Evolutionary conservation across 2,329 filamentous ascomycete genomes (phyloP), one percentile per base, ranked within the genome.

Genomic region (Botrytis elliptica): DNA sequence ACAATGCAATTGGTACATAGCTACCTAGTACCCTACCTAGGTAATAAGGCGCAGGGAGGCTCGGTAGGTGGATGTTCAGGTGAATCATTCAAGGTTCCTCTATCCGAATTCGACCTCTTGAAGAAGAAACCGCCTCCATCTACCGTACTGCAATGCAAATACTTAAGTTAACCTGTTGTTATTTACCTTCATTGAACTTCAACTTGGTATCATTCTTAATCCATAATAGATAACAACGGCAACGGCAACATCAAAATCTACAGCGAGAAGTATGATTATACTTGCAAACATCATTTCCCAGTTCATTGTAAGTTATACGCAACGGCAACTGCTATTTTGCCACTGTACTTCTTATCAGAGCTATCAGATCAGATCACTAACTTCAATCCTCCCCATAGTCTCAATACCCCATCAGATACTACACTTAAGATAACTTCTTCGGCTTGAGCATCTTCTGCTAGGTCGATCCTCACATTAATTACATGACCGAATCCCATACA

Each of bases 361-460:
- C 38, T 44, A 33, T 64, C 38, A 33, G 62, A 40, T 33, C 6
- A 49, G 42, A 65, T 52, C 33, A 63, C 69, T 71, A 52, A 71
- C 44, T 25, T 52, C 57, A 22, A 44, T 22, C 8, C 22, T 60
- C 22, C 8, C 22, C 22, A 29, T 44, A 72, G 70, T 55, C n/a
- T 29, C 70, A 49, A 60, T 38, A 46, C 16, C 38, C 60, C 38
- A 57, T 6, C 7, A 68, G 18, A 22, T 68, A 38, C 33, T 42
- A 42, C 38, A 68, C 49, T 7, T 68, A 68, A 25, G 40, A 72
- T 44, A 60, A 42, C 52, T 49, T 68, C 33, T 49, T 68, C 63
- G 55, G 29, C 63, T 62, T 60, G 63, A 40, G 29, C 49, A 44
- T 22, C 22, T 59, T 60, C 12, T 49, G 55, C 70, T 33, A 38